Conservation (phyloP, 371 early-diverging fungal genomes). For the Mortierella sp. region DNA sequence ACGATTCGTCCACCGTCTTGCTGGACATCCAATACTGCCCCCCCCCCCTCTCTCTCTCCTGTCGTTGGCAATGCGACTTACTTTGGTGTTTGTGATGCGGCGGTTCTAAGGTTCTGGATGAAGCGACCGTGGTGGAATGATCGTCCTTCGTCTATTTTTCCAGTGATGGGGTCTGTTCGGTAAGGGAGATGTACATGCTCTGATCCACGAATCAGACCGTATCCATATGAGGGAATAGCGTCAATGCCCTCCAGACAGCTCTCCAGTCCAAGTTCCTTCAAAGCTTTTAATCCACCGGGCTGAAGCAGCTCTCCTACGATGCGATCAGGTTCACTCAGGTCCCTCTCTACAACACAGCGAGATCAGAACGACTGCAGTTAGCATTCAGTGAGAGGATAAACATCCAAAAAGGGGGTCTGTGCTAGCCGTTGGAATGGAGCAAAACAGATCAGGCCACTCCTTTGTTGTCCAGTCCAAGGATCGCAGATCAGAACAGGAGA, state of each 20-base stretch:
- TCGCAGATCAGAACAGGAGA: not conserved
- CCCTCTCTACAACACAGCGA: slow-evolving; percentile 72
- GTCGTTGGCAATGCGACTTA: slow-evolving; percentile 29
- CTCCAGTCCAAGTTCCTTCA: slow-evolving; percentile 81
- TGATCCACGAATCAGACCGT: slow-evolving; percentile 75
- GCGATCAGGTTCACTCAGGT: slow-evolving; percentile 90
- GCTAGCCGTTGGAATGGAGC: not conserved
- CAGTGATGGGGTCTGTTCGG: slow-evolving; percentile 57
- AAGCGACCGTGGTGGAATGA: slow-evolving; percentile 96
- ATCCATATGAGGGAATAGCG: slow-evolving; percentile 88
- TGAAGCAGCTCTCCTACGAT: slow-evolving; percentile 97
- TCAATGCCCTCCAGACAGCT: slow-evolving; percentile 88
- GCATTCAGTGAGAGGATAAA: too few species aligned
- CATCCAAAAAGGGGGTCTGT: not conserved
- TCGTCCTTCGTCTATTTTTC: slow-evolving; percentile 67
- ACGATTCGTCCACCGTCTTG: not conserved
- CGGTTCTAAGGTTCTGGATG: slow-evolving; percentile 83
- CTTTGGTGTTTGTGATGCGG: slow-evolving; percentile 69
- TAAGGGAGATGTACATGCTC: slow-evolving; percentile 73
- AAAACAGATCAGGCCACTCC: slow-evolving; percentile 23
- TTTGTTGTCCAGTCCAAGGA: slow-evolving; percentile 1
- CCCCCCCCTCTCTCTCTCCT: too few species aligned
- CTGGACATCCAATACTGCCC: not conserved
- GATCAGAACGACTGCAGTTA: not conserved
- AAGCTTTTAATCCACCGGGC: slow-evolving; percentile 90